A percentile compares a stretch with the other conserved stretches of the same genome.
Conservation (phyloP, 768 basidiomycete genomes). For the Amanita phalloides region DNA sequence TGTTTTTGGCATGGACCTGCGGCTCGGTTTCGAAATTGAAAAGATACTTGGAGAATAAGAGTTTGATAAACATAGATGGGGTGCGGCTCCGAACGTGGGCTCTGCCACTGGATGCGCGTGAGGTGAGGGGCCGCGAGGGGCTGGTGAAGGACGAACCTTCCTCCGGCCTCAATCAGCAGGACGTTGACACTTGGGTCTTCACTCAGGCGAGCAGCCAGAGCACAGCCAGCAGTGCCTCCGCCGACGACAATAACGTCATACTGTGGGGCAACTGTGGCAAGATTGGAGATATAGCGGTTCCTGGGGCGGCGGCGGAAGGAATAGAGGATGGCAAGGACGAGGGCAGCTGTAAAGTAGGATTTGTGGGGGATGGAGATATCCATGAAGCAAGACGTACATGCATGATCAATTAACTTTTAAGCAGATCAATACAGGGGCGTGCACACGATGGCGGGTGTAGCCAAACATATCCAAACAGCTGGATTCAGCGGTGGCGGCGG, state of each 20-base stretch:
- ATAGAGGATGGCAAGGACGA: background rate
- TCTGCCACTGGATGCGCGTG: slow-evolving; percentile 25
- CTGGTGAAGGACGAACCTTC: slow-evolving; percentile 31
- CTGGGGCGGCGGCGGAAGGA: background rate
- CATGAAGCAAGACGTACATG: too few species aligned
- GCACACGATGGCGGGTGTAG: too few species aligned
- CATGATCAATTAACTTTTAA: too few species aligned
- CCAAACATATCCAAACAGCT: background rate
- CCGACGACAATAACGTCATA: slow-evolving; percentile 3
- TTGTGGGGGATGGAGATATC: background rate
- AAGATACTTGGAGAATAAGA: slow-evolving; percentile 38
- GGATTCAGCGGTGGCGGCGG: background rate
- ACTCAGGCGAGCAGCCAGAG: slow-evolving; percentile 44
- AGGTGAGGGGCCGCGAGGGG: background rate
- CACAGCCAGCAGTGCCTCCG: slow-evolving; percentile 51
- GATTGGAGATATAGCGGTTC: background rate
- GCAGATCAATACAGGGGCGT: too few species aligned
- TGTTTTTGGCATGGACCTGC: slow-evolving; percentile 36
- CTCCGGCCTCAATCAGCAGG: slow-evolving; percentile 48
- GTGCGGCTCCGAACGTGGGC: slow-evolving; percentile 28
- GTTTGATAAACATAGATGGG: slow-evolving; percentile 28
- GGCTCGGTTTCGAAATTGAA: slow-evolving; percentile 48
- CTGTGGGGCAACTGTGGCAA: background rate
- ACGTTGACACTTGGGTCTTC: slow-evolving; percentile 46
- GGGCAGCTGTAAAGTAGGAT: background rate